Evolutionary conservation across 1,284 basidiomycete species (phyloP), one percentile per base, ranked within the genome.

Genomic region (Tetrapyrgos nigripes): DNA sequence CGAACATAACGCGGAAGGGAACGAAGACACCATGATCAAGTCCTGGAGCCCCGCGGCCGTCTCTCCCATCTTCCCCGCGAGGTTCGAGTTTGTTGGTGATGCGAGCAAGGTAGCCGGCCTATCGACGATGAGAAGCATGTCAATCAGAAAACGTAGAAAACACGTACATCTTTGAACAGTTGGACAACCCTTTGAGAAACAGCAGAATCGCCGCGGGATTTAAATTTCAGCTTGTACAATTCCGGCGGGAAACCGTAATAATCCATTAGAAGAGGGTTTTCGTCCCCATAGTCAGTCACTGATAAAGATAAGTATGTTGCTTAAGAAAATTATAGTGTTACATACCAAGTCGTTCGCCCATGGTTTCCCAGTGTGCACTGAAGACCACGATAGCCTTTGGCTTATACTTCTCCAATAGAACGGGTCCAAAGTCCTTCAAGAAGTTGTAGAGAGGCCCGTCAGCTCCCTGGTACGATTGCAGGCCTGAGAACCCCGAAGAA

Each of bases 281-380:
- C 82, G 58, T 87, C 83, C 1, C 85, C 86, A 63, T 91, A 92
- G 68, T 92, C 87, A 26, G 87, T 86, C 28, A 92, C 89, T 87
- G 59, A 40, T 21, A 48, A 17, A 28, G n/a, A 11, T 24, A 55
- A 64, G 44, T 56, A 37, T 19, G 33, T 46, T 8, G 62, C 19
- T 44, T 9, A 35, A 45, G 47, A 44, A 31, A 37, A n/a, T 19
- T 35, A 4, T 27, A 23, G 46, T 19, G 27, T 28, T 24, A 55
- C 75, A 48, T 66, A 85, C 87, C 86, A 48, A 85, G 73, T 44
- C 81, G 79, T 69, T 86, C 83, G 5, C 76, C 79, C 6, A 57
- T 46, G 1, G 88, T 86, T 66, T 93, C 91, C 89, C 89, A 92
- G 66, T 92, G 91, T 17, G 91, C 91, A 64, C 88, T 91, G 74